A percentile compares a stretch with the other conserved stretches of the same genome.
Evolutionary conservation across 2,329 filamentous ascomycete genomes (phyloP).

Genomic region (Claviceps arundinis): DNA sequence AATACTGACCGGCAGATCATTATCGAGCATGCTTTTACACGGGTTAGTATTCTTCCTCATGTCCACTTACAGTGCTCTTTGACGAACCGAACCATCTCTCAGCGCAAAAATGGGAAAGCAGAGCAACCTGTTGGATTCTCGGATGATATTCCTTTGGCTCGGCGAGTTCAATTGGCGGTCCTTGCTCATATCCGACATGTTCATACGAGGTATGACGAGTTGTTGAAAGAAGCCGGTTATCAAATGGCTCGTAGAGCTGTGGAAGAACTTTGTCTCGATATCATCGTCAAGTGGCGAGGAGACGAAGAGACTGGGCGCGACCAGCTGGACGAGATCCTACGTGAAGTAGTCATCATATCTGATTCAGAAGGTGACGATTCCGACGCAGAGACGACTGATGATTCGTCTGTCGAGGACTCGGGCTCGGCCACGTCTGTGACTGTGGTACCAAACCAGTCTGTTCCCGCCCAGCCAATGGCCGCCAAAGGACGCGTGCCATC

Average conservation of each 20-base stretch:
- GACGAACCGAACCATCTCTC: conserved; percentile 6
- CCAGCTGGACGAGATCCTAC: conserved; percentile 52
- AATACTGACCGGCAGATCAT: conserved; percentile 50
- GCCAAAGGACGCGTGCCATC: background rate
- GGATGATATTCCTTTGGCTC: conserved; percentile 40
- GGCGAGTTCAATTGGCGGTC: conserved; percentile 51
- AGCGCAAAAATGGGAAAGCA: conserved; percentile 39
- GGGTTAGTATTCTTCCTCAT: conserved; percentile 29
- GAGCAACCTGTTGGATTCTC: conserved; percentile 46
- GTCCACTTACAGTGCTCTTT: conserved; percentile 1
- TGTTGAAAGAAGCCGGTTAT: conserved; percentile 45
- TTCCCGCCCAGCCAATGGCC: background rate
- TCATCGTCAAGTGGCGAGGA: conserved; percentile 59
- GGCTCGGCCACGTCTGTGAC: conserved; percentile 7
- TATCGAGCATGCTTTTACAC: conserved; percentile 48
- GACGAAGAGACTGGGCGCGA: conserved; percentile 57
- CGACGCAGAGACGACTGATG: conserved; percentile 21
- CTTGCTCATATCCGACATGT: conserved; percentile 53
- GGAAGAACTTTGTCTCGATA: conserved; percentile 46
- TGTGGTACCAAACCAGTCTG: conserved; percentile 9
- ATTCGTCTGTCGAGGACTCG: conserved; percentile 19
- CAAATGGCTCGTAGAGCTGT: conserved; percentile 47
- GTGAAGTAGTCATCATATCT: conserved; percentile 55
- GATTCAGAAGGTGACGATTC: conserved; percentile 38
- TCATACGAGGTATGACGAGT: conserved; percentile 52